These are phyloP conservation scores for Abortiporus biennis DNA, from an alignment of 1,284 basidiomycete species.

Conservation along the genomic window DNA sequence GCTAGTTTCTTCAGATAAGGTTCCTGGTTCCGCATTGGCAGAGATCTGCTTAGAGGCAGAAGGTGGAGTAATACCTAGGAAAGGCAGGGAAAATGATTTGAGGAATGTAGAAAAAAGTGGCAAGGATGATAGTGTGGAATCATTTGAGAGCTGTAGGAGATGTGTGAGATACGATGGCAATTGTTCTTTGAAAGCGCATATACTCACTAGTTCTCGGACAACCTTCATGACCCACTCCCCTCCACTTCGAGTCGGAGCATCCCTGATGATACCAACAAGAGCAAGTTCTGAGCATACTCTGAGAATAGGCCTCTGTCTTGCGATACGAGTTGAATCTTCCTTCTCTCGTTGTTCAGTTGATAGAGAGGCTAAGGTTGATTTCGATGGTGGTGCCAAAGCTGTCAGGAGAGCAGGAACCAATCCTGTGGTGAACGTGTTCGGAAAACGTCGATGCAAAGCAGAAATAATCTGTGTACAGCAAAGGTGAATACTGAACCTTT, in stretches of 20 bases:
- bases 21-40: slow-evolving; percentile 45
- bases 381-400: slow-evolving; percentile 62
- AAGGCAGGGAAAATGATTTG: slow-evolving; percentile 78
- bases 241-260: slow-evolving; percentile 64
- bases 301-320: slow-evolving; percentile 80
- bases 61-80: slow-evolving; percentile 64
- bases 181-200: neutral
- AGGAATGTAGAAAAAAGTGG: slow-evolving; percentile 82
- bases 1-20: slow-evolving; percentile 37
- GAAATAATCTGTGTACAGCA: slow-evolving; percentile 56
- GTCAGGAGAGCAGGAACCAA: slow-evolving; percentile 61
- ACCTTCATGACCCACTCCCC: slow-evolving; percentile 83
- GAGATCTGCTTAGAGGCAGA: slow-evolving; percentile 50
- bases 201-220: slow-evolving; percentile 73
- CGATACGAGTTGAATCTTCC: slow-evolving; percentile 79
- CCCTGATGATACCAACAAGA: slow-evolving; percentile 75
- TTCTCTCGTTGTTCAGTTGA: slow-evolving; percentile 85
- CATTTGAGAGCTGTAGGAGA: slow-evolving; percentile 76
- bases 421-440: slow-evolving; percentile 70
- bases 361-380: slow-evolving; percentile 52
- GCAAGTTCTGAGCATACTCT: slow-evolving; percentile 89
- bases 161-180: slow-evolving; percentile 1
- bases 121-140: slow-evolving; percentile 79
- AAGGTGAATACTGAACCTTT: slow-evolving; percentile 1
- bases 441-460: slow-evolving; percentile 84